Evolutionary conservation across 2,329 filamentous ascomycete genomes (phyloP).

Genomic region (Colletotrichum sidae): DNA sequence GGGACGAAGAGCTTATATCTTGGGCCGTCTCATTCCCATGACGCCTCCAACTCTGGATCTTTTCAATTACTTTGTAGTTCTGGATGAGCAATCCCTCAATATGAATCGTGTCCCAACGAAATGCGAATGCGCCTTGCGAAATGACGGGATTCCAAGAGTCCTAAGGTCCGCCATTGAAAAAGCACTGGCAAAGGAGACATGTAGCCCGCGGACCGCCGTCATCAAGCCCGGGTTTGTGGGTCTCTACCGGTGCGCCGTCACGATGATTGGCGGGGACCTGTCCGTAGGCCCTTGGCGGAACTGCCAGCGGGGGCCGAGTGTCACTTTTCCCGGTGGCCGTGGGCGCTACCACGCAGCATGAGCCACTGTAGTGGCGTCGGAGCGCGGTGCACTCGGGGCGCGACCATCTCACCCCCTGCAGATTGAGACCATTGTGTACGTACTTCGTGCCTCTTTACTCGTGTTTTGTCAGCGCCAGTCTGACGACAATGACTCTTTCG

Average conservation of each 20-base stretch:
- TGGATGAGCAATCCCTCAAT: not conserved
- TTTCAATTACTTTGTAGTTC: not conserved
- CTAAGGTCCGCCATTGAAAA: conserved; percentile 14
- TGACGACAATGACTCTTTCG: conserved; percentile 14
- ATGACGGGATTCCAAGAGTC: not conserved
- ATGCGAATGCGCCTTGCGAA: not conserved
- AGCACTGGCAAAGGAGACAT: not conserved
- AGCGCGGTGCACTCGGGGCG: conserved; percentile 27
- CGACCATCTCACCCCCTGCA: conserved; percentile 4
- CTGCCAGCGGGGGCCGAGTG: conserved; percentile 20
- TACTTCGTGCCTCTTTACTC: not conserved
- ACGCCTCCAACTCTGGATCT: not conserved
- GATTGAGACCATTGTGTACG: not conserved
- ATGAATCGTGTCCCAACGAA: not conserved
- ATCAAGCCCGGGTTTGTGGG: not conserved
- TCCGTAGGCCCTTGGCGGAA: conserved; percentile 11
- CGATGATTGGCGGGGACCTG: conserved; percentile 12
- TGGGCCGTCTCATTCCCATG: not conserved
- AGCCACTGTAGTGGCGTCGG: conserved; percentile 1
- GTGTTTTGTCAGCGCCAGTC: conserved; percentile 5
- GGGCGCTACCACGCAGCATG: no score
- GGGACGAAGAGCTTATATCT: conserved; percentile 24
- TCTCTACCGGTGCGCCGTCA: not conserved
- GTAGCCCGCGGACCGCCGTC: conserved; percentile 11
- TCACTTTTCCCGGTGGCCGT: not conserved